Conservation (phyloP, 108 stramenopile species). For the Fragilaria crotonensis region DNA sequence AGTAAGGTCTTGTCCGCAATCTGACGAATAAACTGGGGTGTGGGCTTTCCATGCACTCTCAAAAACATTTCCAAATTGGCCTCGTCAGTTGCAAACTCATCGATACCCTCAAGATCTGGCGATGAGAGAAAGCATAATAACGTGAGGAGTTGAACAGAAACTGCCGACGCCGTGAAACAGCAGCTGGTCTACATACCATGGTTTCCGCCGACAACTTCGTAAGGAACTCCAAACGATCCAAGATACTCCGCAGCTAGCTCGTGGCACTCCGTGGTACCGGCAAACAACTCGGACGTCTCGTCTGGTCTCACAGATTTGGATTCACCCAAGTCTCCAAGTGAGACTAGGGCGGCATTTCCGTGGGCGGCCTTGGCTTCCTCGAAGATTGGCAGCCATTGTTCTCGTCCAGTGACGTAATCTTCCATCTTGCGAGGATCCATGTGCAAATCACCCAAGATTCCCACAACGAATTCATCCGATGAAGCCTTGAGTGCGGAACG, state of each 20-base stretch:
- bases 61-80: constrained; percentile 77
- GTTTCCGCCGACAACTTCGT: constrained; percentile 35
- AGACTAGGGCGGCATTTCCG: constrained; percentile 37
- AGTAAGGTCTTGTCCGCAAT: constrained; percentile 86
- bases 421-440: constrained; percentile 77
- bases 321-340: constrained; percentile 43
- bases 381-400: constrained; percentile 39
- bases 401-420: constrained; percentile 42
- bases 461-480: constrained; percentile 31
- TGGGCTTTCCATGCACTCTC: constrained; percentile 47
- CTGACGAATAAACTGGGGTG: constrained; percentile 68
- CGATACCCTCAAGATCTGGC: constrained; percentile 87
- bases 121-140: neutral
- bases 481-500: neutral
- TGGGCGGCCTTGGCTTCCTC: constrained; percentile 49
- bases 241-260: constrained; percentile 25
- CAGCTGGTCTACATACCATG: neutral
- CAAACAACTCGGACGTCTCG: constrained; percentile 21
- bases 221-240: constrained; percentile 27
- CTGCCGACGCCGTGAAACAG: neutral
- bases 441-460: constrained; percentile 78
- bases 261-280: constrained; percentile 37
- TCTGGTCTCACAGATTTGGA: constrained; percentile 17
- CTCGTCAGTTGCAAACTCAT: constrained; percentile 84
- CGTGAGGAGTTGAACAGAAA: neutral